Base-by-base conservation (phyloP, 164 flowering plant species). In the Vitis riparia region DNA sequence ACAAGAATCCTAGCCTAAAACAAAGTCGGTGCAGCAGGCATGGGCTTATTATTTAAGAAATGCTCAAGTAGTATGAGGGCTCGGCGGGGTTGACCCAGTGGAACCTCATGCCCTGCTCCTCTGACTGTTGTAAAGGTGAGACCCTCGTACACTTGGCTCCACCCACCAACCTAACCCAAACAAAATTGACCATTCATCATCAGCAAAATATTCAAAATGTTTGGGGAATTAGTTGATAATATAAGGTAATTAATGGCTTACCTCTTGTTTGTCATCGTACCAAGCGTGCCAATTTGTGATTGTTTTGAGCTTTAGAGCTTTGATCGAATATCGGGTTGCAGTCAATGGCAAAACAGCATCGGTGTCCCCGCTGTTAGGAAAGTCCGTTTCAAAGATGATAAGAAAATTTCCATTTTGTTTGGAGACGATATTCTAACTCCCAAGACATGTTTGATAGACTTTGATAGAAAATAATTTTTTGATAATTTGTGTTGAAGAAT, bases 81-180 rank as follows among this genome's bases (percentile, higher is more conserved):
- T 12, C 44, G 77, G 6, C 65, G 63, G 16, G 83, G 83, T 15
- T 55, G 71, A 65, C 19, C 50, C 8, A 80, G 17, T 2, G 84
- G 84, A 44, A 83, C 86, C 66, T 80, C 84, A 57, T 83, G 86
- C 11, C 86, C 86, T 58, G 84, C 84, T 12, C 84, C 84, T 13
- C 68, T 73, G 7, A 83, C 84, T 3, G 78, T 78, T 62, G 56
- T 78, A 57, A 66, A 76, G 0, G 82, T 83, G 11, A 83, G 63
- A 0, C 84, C 86, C 11, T 78, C 47, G 68, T 78, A 83, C 0
- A 71, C 69, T 67, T 83, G 77, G 62, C 75, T 80, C 84, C 84
- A 83, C 13, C 86, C 86, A 8, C 84, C 79, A 50, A 82, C 85
- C 83, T 82, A 16, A 62, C 17, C 4, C 51, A n/a, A 5, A 60